A percentile compares a stretch with the other conserved stretches of the same genome.
These are phyloP conservation scores for Cytidiella melzeri DNA, from an alignment of 768 basidiomycete species.

Conservation along the genomic window DNA sequence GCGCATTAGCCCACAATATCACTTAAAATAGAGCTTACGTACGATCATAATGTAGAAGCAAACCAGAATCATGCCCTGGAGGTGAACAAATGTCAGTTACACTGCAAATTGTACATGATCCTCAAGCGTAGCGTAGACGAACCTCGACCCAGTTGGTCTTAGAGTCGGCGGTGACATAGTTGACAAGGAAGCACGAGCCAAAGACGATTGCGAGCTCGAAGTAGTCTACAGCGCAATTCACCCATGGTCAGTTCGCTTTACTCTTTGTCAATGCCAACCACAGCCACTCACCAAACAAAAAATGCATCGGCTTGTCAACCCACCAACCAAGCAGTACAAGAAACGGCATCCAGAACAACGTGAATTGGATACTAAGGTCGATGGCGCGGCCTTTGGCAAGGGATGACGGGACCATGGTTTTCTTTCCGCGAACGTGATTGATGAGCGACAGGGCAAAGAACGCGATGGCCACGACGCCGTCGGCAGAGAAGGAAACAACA, in stretches of 20 bases:
- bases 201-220: slow-evolving; percentile 63
- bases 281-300: slow-evolving; percentile 55
- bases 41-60: slow-evolving; percentile 66
- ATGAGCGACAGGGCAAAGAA: slow-evolving; percentile 46
- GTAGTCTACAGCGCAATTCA: slow-evolving; percentile 39
- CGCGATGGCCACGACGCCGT: slow-evolving; percentile 54
- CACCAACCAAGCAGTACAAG: slow-evolving; percentile 67
- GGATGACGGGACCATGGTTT: slow-evolving; percentile 40
- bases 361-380: slow-evolving; percentile 74
- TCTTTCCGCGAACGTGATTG: slow-evolving; percentile 33
- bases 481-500: slow-evolving; percentile 66
- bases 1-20: not conserved
- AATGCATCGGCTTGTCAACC: slow-evolving; percentile 48
- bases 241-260: slow-evolving; percentile 57
- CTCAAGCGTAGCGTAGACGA: not conserved
- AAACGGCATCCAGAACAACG: slow-evolving; percentile 75
- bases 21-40: slow-evolving; percentile 18
- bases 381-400: slow-evolving; percentile 66
- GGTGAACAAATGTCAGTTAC: not conserved
- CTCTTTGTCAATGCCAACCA: slow-evolving; percentile 34
- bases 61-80: slow-evolving; percentile 49
- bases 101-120: not conserved
- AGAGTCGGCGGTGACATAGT: slow-evolving; percentile 71
- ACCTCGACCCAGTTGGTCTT: slow-evolving; percentile 79
- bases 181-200: slow-evolving; percentile 69